Evolutionary conservation across 192 early-diverging fungal genomes (phyloP), one percentile per base, ranked within the genome.

Genomic region (Coemansia sp.): DNA sequence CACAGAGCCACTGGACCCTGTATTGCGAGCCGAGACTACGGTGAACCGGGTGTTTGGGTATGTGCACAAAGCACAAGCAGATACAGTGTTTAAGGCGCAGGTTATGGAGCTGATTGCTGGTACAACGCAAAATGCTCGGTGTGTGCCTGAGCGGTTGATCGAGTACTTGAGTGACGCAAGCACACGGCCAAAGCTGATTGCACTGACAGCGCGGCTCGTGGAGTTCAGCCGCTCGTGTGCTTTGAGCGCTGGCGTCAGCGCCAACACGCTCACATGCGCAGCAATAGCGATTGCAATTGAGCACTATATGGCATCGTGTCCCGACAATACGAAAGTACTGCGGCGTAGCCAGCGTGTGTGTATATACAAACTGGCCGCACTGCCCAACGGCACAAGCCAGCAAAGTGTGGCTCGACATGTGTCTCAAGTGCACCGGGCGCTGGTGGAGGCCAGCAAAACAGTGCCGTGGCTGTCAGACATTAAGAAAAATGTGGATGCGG

Each of bases 11-110:
- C 19, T 51, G 2, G 73, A 75, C 27, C 68, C 68, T 13, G 59
- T 62, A 22, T 43, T 75, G 41, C 63, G 54, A 3, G 64, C 69
- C 10, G 68, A 69, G 54, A 38, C 55, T 3, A 45, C 62, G 13
- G 66, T 62, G 43, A 66, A 74, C 52, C 61, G 66, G 29, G 18
- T 74, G 14, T 57, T 74, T 48, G 73, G 59, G 3, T 39, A 26
- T 4, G 61, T 48, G 23, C 19, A 49, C 12, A 64, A 54, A 47
- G 22, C 58, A 22, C 3, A 22, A 8, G 18, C 1, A 18, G 29
- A 59, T 12, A 3, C 16, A 0, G 49, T 37, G 11, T 50, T 55
- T 41, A 6, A 12, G 14, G 12, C 3, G 16, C 19, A n/a, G 4
- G 41, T 62, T 0, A 13, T 54, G 26, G 47, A 43, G 14, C 56